phyloP scores from a whole-genome alignment of 2,329 filamentous ascomycete genomes.

The Pseudogymnoascus sp. region DNA sequence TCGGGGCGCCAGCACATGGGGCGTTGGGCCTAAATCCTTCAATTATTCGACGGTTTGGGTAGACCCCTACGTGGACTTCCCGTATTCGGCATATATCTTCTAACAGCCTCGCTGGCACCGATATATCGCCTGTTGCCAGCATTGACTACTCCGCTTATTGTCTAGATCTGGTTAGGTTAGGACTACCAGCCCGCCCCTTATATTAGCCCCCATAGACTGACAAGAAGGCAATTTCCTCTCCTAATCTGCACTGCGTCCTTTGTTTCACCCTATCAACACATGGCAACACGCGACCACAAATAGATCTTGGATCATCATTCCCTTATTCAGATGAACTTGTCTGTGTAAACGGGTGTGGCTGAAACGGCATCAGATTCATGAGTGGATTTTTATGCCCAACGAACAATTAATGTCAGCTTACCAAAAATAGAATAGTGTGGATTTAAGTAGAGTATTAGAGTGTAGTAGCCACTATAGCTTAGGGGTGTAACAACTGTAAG shows the following conservation, averaged over 20 bases:
- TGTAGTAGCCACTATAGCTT: no score
- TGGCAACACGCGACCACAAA: background rate
- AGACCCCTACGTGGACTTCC: background rate
- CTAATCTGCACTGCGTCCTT: background rate
- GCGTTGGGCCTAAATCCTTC: background rate
- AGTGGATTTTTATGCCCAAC: no score
- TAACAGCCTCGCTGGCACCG: background rate
- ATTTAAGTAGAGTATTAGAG: no score
- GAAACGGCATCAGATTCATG: no score
- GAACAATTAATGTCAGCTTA: no score
- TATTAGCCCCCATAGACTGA: background rate
- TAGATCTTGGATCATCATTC: background rate
- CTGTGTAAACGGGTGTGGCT: no score
- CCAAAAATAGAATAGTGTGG: no score
- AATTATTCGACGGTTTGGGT: background rate
- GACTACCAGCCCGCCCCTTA: background rate
- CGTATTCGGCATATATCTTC: no score
- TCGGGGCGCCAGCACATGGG: background rate
- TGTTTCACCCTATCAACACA: background rate
- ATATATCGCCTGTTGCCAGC: background rate
- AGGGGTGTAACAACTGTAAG: no score
- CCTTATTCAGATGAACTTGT: background rate
- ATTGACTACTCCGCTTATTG: background rate
- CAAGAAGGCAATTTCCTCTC: background rate
- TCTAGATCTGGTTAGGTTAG: background rate